Conservation (phyloP, 2,329 filamentous ascomycete species). For the Pseudogymnoascus sp. region DNA sequence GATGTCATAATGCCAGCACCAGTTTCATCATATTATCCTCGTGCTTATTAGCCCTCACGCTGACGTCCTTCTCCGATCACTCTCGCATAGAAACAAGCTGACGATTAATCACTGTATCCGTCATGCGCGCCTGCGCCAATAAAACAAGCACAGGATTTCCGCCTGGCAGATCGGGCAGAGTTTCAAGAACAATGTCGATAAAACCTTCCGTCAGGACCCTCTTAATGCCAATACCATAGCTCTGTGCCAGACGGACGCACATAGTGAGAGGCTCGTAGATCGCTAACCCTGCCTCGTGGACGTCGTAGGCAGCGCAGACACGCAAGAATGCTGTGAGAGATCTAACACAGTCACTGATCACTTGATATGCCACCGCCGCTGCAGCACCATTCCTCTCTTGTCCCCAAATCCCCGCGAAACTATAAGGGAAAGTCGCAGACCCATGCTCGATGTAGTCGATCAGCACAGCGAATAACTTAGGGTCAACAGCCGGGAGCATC, state of each 20-base stretch:
- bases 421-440: background rate
- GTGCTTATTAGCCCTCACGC: background rate
- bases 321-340: background rate
- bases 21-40: background rate
- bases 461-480: background rate
- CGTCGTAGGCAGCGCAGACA: background rate
- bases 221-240: background rate
- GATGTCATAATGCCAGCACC: background rate
- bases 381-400: background rate
- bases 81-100: background rate
- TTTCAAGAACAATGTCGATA: background rate
- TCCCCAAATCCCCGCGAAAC: background rate
- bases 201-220: background rate
- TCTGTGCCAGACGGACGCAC: background rate
- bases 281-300: background rate
- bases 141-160: background rate
- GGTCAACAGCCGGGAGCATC: background rate
- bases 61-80: background rate
- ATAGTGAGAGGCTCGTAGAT: background rate
- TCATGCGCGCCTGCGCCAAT: background rate
- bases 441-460: background rate
- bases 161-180: background rate
- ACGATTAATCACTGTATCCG: background rate
- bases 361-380: background rate
- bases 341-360: background rate